Base-by-base conservation (phyloP, 2,329 filamentous ascomycete species). In the Fusarium sp. region DNA sequence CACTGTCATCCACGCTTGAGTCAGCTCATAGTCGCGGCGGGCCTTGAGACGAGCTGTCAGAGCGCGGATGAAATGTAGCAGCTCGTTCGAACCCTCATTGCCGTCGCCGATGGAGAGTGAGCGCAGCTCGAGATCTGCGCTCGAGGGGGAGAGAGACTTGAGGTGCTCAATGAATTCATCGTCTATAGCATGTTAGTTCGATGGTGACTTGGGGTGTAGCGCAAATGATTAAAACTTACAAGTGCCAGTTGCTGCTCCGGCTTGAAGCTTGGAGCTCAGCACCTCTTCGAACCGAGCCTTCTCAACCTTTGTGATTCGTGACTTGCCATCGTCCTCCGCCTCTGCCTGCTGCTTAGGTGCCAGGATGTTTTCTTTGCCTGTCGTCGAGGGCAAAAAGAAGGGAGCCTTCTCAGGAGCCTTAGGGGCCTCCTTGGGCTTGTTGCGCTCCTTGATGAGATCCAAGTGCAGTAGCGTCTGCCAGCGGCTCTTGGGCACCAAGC, bases 1-100 rank as follows among this genome's bases (percentile, higher is more conserved):
- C 1, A 98, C 96, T 2, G 93, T 92, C 95, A 99, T 98, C 96
- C 96, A 99, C 0, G 95, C 94, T 83, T 98, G 95, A 18, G 94
- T 93, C 42, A 99, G 88, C 83, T 99, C 96, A 82, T 97, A 99
- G 82, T 98, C 96, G 57, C 89, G 90, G 73, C 92, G 91, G 60
- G 90, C 86, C 50, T 86, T 84, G 62, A 98, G 85, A 14, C 93
- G 88, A 63, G 85, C 87, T 0, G 94, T 97, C 65, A 99, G 83
- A 2, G 95, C 95, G n/a, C 86, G 83, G 61, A 98, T 91, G 80
- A 99, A 99, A 62, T 91, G 87, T 1, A 92, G 85, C 20, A 97
- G 85, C 82, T 98, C 96, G 67, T 93, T 90, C 71, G 90, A 83
- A 69, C 87, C 79, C 75, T 86, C 79, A 66, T 83, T 81, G 84